Evolutionary conservation across 2,329 filamentous ascomycete genomes (phyloP), one percentile per base, ranked within the genome.

Genomic region (Fusarium pseudoanthophilum): DNA sequence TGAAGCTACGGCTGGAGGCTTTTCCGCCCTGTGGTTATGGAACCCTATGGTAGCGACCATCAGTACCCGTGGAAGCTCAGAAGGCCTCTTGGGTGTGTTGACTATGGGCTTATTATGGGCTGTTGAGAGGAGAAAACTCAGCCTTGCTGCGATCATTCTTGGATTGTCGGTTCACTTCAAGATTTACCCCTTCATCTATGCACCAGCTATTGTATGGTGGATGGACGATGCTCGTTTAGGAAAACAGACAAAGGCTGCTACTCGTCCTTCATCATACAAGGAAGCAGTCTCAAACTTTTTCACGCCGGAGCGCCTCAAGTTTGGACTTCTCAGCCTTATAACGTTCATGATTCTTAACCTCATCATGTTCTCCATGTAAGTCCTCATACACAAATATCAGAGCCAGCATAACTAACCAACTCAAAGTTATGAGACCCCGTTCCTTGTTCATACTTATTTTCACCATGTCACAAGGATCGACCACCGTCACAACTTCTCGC

Each of bases 11-110:
- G 94, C 94, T 3, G 85, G 95, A 69, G 90, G 89, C 69, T 98
- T 93, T 78, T 92, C 95, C 2, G 91, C 92, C 74, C 92, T 98
- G 43, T 99, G 96, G 96, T 84, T 98, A 69, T 87, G 98, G 79
- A 99, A 99, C 78, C 96, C 96, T 0, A 98, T 99, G 95, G 96
- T 98, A 15, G 96, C 96, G 0, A 94, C 95, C 42, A 99, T 99
- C 78, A 97, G 94, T 82, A 98, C 96, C 18, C 87, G 96, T 55
- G 96, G 96, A 20, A 98, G 95, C 83, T 96, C 95, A 0, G 96
- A 99, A 83, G 96, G 96, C 0, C 80, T 99, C 18, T 83, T 99
- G 13, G 95, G 94, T 21, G 94, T 95, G 1, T 87, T 98, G 80
- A 94, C 97, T 11, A 90, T 94, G 69, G 92, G 90, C 1, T 82